These are phyloP conservation scores for Stagonosporopsis chrysanthemi DNA, from an alignment of 2,329 filamentous ascomycete genomes.

Conservation along the genomic window DNA sequence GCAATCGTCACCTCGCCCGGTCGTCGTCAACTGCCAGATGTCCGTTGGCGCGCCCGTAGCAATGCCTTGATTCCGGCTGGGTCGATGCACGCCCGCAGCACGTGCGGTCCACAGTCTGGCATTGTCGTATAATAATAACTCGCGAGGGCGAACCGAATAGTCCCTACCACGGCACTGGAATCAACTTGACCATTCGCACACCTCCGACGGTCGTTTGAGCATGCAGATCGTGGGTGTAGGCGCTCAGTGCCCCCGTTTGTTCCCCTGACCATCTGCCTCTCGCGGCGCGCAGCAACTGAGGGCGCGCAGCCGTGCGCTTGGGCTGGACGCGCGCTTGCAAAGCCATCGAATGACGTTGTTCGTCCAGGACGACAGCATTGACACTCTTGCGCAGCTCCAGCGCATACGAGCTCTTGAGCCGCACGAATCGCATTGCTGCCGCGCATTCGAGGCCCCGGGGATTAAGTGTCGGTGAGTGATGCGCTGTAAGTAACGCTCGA, in stretches of 20 bases:
- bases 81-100: constrained; percentile 7
- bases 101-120: constrained; percentile 13
- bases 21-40: constrained; percentile 6
- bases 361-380: constrained; percentile 21
- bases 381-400: constrained; percentile 23
- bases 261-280: background rate
- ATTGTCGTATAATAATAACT: background rate
- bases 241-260: constrained; percentile 1
- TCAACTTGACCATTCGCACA: background rate
- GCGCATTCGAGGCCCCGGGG: constrained; percentile 3
- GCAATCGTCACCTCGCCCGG: constrained; percentile 15
- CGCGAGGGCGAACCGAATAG: constrained; percentile 7
- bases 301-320: constrained; percentile 27
- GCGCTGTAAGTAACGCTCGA: constrained; percentile 14
- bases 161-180: constrained; percentile 9
- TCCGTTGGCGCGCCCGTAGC: constrained; percentile 6
- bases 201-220: constrained; percentile 8
- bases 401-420: constrained; percentile 9
- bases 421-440: constrained; percentile 25
- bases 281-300: constrained; percentile 1
- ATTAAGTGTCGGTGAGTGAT: constrained; percentile 21
- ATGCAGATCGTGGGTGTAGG: constrained; percentile 11
- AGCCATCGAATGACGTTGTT: constrained; percentile 27
- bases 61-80: constrained; percentile 14
- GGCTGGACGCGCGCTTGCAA: constrained; percentile 23